Conservation (phyloP, 495 filamentous ascomycete species). For the Amniculicola lignicola region DNA sequence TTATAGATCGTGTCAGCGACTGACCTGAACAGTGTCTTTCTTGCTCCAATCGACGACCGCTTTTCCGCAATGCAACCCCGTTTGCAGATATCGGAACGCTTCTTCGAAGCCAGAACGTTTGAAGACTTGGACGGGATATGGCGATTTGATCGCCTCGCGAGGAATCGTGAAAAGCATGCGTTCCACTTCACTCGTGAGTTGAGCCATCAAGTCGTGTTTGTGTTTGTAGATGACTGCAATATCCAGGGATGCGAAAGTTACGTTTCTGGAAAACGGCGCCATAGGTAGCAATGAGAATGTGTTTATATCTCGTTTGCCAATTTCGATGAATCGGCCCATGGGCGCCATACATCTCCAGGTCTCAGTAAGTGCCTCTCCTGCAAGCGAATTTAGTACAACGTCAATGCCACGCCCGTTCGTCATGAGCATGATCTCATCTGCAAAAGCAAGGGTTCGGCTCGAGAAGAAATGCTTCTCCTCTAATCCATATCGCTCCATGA, state of each 20-base stretch:
- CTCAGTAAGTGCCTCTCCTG: not conserved
- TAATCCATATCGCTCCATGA: not conserved
- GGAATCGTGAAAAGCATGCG: no score
- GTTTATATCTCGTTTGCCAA: conserved; percentile 17
- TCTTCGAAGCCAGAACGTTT: no score
- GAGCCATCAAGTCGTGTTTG: not conserved
- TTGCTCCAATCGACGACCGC: conserved; percentile 46
- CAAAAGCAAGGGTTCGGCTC: not conserved
- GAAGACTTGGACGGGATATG: no score
- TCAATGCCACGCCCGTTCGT: conserved; percentile 3
- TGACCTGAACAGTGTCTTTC: not conserved
- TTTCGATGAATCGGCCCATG: conserved; percentile 16
- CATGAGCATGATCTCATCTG: not conserved
- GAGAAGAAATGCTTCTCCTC: not conserved
- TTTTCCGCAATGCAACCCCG: conserved; percentile 56
- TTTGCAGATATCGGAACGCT: conserved; percentile 58
- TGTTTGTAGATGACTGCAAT: not conserved
- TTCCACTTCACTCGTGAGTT: not conserved
- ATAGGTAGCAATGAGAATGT: not conserved
- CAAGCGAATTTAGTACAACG: conserved; percentile 6
- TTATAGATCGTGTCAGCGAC: not conserved
- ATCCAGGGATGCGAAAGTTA: not conserved
- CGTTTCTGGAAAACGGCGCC: not conserved
- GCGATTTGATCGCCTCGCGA: no score
- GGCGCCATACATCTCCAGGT: not conserved